A percentile compares a stretch with the other conserved stretches of the same genome.
These are phyloP conservation scores for Beauveria pseudobassiana DNA, from an alignment of 2,329 filamentous ascomycete genomes.

Conservation along the genomic window DNA sequence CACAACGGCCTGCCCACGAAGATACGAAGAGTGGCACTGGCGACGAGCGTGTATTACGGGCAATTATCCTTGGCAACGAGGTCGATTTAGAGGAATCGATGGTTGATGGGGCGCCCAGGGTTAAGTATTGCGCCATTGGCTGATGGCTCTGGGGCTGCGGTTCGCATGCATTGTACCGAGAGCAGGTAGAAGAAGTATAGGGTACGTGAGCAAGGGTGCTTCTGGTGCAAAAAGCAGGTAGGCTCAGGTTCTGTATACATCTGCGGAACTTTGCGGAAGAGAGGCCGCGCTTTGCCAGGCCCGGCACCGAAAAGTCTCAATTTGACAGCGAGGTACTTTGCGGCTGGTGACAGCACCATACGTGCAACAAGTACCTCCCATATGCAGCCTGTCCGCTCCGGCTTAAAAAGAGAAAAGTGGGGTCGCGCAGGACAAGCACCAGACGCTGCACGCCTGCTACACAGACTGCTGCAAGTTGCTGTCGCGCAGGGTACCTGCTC, in stretches of 20 bases:
- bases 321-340: neutral
- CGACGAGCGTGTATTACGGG: neutral
- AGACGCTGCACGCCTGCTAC: neutral
- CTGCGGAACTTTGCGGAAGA: neutral
- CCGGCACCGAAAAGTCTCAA: neutral
- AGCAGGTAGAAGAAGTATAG: neutral
- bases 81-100: neutral
- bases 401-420: conserved; percentile 4
- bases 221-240: neutral
- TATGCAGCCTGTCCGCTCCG: neutral
- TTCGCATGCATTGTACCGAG: neutral
- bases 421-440: neutral
- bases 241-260: neutral
- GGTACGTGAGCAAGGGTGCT: neutral
- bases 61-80: neutral
- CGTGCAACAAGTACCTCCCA: neutral
- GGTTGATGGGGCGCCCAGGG: neutral
- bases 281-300: neutral
- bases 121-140: conserved; percentile 2
- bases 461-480: neutral
- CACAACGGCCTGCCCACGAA: too few relatives aligned
- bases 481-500: neutral
- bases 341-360: neutral
- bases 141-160: conserved; percentile 1
- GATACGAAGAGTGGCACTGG: too few relatives aligned